Evolutionary conservation across 345 rosid species (phyloP).

Genomic region (Adansonia digitata): DNA sequence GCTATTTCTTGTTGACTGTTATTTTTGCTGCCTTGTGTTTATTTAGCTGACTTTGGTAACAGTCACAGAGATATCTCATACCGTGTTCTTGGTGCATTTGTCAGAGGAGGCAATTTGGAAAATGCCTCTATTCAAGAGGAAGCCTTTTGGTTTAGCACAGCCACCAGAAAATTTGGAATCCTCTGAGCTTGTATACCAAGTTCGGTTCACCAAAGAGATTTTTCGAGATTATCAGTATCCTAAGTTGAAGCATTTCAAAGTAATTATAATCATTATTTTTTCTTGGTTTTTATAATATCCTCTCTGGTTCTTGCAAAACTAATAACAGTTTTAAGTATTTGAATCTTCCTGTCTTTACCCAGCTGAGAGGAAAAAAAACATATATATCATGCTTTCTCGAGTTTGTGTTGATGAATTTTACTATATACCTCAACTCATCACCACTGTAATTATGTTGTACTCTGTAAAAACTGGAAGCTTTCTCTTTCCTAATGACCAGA

Average conservation of each 20-base stretch:
- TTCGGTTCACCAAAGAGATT: slow-evolving; percentile 91
- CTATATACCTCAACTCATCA: background rate
- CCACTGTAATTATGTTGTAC: background rate
- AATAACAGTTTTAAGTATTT: background rate
- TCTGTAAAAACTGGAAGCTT: background rate
- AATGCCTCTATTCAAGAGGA: slow-evolving; percentile 86
- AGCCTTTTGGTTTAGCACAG: slow-evolving; percentile 51
- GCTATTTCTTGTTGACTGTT: background rate
- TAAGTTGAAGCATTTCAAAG: slow-evolving; percentile 16
- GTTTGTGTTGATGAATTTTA: background rate
- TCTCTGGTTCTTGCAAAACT: slow-evolving; percentile 6
- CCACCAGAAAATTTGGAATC: slow-evolving; percentile 71
- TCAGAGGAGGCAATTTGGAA: slow-evolving; percentile 12
- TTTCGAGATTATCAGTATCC: slow-evolving; percentile 87
- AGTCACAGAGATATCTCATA: background rate
- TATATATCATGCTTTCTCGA: background rate
- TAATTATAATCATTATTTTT: background rate
- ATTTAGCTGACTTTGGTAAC: background rate
- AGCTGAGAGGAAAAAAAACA: background rate
- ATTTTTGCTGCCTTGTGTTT: background rate
- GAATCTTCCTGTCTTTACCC: background rate
- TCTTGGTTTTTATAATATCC: background rate
- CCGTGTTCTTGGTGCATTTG: slow-evolving; percentile 10
- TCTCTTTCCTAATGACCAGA: slow-evolving; percentile 10
- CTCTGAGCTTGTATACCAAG: slow-evolving; percentile 69